These are phyloP conservation scores for Phylloporus scabripes DNA, from an alignment of 768 basidiomycete species.

Conservation along the genomic window DNA sequence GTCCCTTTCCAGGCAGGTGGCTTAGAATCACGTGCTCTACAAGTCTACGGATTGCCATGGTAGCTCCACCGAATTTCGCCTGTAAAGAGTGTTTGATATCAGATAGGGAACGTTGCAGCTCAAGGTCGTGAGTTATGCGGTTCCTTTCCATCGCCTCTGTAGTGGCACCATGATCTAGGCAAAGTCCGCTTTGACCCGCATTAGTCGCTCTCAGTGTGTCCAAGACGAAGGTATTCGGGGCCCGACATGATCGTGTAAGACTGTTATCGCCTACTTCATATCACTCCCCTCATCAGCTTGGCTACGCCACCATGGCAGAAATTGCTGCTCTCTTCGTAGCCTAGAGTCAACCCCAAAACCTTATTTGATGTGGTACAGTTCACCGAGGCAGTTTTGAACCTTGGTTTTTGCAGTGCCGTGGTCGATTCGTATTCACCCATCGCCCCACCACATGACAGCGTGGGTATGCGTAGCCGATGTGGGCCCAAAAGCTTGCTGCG, in stretches of 20 bases:
- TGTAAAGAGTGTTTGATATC: neutral
- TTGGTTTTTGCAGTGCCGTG: too few relatives aligned
- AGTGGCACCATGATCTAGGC: neutral
- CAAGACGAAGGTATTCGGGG: neutral
- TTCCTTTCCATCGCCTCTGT: neutral
- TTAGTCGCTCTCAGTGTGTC: neutral
- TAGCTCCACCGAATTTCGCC: neutral
- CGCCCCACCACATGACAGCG: constrained; percentile 1
- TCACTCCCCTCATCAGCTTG: neutral
- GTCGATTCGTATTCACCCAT: too few relatives aligned
- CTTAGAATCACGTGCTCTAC: constrained; percentile 15
- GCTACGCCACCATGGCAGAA: neutral
- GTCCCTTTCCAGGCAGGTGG: constrained; percentile 5
- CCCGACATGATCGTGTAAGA: constrained; percentile 46
- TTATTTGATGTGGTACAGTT: constrained; percentile 34
- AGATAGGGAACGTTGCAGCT: too few relatives aligned
- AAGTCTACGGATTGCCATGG: neutral
- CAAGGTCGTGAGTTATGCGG: neutral
- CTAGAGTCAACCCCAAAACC: constrained; percentile 65
- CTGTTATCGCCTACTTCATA: constrained; percentile 2
- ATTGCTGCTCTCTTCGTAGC: constrained; percentile 70
- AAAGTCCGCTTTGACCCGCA: neutral
- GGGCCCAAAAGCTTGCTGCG: too few relatives aligned
- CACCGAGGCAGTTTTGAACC: too few relatives aligned
- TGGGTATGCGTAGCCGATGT: neutral